Percentiles rank a stretch among this genome's conserved stretches.
These are phyloP conservation scores for Botrytis sinoallii DNA, from an alignment of 2,329 filamentous ascomycete genomes.

Conservation along the genomic window DNA sequence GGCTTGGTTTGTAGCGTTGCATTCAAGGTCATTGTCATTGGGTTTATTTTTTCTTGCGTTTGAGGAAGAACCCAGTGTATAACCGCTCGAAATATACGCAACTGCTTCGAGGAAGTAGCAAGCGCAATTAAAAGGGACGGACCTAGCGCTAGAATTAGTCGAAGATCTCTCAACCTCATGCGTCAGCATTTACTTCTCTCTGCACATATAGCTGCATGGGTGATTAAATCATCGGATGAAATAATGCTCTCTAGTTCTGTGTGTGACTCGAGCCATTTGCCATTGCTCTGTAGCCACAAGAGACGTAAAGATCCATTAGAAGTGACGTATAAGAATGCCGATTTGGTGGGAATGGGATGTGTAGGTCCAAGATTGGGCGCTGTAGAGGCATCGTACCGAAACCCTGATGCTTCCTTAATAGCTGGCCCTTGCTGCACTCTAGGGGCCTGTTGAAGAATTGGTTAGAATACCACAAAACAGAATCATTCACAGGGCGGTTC, in stretches of 20 bases:
- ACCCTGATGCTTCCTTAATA: conserved; percentile 57
- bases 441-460: conserved; percentile 39
- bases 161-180: conserved; percentile 8
- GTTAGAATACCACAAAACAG: background rate
- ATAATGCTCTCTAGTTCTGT: conserved; percentile 72
- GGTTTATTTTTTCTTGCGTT: conserved; percentile 52
- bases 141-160: conserved; percentile 24
- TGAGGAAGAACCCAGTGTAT: conserved; percentile 70
- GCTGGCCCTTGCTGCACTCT: conserved; percentile 54
- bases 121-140: conserved; percentile 60
- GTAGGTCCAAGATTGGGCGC: conserved; percentile 67
- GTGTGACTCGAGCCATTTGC: conserved; percentile 66
- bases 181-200: conserved; percentile 61
- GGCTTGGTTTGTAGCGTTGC: conserved; percentile 55
- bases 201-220: conserved; percentile 72
- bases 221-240: conserved; percentile 71
- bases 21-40: conserved; percentile 47
- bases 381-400: conserved; percentile 66
- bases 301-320: conserved; percentile 71
- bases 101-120: conserved; percentile 66
- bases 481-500: conserved; percentile 17
- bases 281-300: conserved; percentile 72
- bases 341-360: conserved; percentile 68
- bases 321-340: conserved; percentile 74
- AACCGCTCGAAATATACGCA: conserved; percentile 70